phyloP scores from a whole-genome alignment of 176 grass and related monocot species.

The Avena eriantha region DNA sequence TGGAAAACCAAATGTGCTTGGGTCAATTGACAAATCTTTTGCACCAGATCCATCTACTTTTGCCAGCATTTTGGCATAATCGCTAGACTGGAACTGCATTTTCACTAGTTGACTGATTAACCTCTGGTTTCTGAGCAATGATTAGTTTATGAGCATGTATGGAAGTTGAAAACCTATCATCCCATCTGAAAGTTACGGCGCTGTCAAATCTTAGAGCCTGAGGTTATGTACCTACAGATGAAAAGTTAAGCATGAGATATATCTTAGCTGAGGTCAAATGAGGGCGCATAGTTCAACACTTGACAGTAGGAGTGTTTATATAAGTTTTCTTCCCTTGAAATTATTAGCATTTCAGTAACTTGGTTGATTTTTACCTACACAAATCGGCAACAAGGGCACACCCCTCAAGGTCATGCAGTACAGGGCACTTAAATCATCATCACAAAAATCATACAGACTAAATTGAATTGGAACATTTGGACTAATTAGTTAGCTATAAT shows the following conservation, averaged over 20 bases:
- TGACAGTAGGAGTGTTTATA: neutral
- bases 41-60: slow-evolving; percentile 35
- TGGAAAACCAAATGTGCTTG: slow-evolving; percentile 39
- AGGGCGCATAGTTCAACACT: neutral
- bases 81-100: slow-evolving; percentile 29
- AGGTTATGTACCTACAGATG: slow-evolving; percentile 12
- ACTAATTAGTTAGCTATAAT: neutral
- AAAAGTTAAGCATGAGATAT: slow-evolving; percentile 26
- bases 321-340: neutral
- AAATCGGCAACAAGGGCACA: neutral
- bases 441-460: neutral
- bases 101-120: neutral
- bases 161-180: neutral
- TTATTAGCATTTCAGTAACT: slow-evolving; percentile 11
- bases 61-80: slow-evolving; percentile 25
- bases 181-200: neutral
- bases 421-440: neutral
- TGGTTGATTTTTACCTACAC: neutral
- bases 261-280: neutral
- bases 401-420: slow-evolving; percentile 16
- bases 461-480: slow-evolving; percentile 13
- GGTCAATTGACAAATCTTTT: slow-evolving; percentile 23
- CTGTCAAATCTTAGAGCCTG: neutral
- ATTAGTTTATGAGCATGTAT: neutral
- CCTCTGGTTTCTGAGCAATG: neutral